Evolutionary conservation across 495 filamentous ascomycete genomes (phyloP).

Genomic region (Chaetomidium leptoderma): DNA sequence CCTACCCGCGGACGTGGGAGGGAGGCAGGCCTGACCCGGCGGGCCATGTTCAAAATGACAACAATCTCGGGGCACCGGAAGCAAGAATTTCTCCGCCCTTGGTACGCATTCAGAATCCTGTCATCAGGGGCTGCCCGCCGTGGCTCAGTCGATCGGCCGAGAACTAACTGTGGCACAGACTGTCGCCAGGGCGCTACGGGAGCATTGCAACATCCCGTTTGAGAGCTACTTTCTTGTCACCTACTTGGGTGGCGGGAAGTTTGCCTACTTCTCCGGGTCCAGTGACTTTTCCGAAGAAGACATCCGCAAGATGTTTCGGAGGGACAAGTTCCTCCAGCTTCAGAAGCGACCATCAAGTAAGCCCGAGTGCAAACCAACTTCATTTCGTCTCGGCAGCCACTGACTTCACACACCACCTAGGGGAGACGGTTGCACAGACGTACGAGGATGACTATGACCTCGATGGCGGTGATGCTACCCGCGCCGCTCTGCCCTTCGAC

Average conservation of each 20-base stretch:
- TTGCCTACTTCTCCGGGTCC: constrained; percentile 33
- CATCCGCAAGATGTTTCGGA: constrained; percentile 34
- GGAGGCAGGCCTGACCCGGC: constrained; percentile 11
- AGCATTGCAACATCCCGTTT: constrained; percentile 36
- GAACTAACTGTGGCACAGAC: constrained; percentile 28
- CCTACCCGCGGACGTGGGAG: constrained; percentile 23
- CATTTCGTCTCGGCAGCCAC: background rate
- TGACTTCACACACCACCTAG: background rate
- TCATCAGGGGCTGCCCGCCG: too few relatives aligned
- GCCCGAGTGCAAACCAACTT: background rate
- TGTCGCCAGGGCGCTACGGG: constrained; percentile 37
- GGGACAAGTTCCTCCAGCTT: constrained; percentile 27
- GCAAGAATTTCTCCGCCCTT: constrained; percentile 18
- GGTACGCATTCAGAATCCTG: too few relatives aligned
- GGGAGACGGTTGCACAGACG: background rate
- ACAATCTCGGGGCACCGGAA: constrained; percentile 15
- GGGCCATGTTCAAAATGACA: constrained; percentile 20
- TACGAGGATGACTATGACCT: constrained; percentile 9
- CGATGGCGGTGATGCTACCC: background rate
- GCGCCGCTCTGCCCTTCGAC: background rate
- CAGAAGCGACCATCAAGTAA: constrained; percentile 20
- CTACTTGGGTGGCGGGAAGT: constrained; percentile 31
- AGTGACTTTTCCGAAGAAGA: constrained; percentile 22
- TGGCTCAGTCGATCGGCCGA: too few relatives aligned
- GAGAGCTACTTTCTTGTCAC: constrained; percentile 39